Percentiles rank a stretch among this genome's conserved stretches.
Conservation (phyloP, 2,329 filamentous ascomycete genomes). For the Trichoderma hamatum region DNA sequence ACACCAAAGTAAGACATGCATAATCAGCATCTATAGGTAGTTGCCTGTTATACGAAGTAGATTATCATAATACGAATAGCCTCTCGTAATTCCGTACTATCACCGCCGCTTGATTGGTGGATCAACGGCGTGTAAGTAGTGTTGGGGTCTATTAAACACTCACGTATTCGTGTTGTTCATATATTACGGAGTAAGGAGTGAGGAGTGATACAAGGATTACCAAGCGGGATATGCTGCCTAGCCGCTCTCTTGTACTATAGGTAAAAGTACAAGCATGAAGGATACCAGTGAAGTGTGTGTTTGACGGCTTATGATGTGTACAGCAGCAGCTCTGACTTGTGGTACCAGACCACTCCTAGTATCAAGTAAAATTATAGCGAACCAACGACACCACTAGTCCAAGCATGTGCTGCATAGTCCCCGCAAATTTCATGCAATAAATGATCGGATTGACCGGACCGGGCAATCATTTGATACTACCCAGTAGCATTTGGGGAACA, state of each 20-base stretch:
- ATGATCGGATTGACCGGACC: constrained; percentile 4
- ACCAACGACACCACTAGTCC: neutral
- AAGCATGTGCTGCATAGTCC: neutral
- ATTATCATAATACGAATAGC: neutral
- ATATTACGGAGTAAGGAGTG: neutral
- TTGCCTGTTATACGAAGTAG: neutral
- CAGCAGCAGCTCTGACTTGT: neutral
- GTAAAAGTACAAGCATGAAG: neutral
- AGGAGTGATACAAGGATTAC: too few relatives aligned
- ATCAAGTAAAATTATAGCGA: neutral
- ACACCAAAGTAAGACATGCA: neutral
- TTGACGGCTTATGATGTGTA: neutral
- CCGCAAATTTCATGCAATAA: neutral
- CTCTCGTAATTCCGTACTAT: neutral
- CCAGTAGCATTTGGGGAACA: neutral
- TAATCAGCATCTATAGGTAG: neutral
- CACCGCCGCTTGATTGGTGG: neutral
- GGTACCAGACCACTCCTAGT: neutral
- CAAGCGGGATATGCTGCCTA: neutral
- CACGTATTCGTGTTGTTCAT: neutral
- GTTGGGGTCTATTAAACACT: neutral
- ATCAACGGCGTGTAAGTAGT: neutral
- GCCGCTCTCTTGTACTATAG: neutral
- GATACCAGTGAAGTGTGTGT: neutral
- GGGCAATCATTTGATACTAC: constrained; percentile 4